Conservation (phyloP, 2,329 filamentous ascomycete species). For the Leptographium flavum region DNA sequence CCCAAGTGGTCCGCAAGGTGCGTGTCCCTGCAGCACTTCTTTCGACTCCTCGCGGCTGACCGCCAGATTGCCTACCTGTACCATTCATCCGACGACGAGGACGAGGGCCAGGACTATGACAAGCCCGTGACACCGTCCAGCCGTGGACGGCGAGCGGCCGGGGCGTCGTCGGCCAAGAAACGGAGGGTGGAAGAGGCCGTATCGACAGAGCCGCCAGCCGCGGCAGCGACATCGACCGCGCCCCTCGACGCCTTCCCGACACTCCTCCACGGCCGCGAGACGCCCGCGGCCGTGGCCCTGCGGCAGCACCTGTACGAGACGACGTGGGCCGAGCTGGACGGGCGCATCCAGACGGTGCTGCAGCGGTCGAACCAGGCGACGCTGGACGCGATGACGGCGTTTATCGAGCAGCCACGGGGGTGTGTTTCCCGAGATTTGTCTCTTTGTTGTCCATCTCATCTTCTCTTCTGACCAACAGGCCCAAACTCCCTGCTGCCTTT, state of each 20-base stretch:
- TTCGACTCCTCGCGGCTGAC: background rate
- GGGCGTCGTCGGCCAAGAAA: background rate
- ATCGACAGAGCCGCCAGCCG: background rate
- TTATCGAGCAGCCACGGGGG: slow-evolving; percentile 28
- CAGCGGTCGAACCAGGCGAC: slow-evolving; percentile 47
- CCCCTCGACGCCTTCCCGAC: slow-evolving; percentile 27
- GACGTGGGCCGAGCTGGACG: slow-evolving; percentile 51
- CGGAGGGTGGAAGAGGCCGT: background rate
- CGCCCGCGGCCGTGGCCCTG: slow-evolving; percentile 29
- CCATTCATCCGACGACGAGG: slow-evolving; percentile 30
- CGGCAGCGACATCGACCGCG: background rate
- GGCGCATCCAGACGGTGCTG: slow-evolving; percentile 47
- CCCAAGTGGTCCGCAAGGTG: slow-evolving; percentile 3
- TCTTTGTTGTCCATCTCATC: background rate
- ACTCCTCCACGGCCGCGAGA: slow-evolving; percentile 41
- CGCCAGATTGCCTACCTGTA: slow-evolving; percentile 48
- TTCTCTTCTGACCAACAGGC: slow-evolving; percentile 13
- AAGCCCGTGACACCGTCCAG: background rate
- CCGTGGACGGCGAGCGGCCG: background rate
- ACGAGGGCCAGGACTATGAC: background rate
- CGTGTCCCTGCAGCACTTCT: background rate
- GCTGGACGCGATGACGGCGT: slow-evolving; percentile 40
- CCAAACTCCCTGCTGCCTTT: slow-evolving; percentile 53
- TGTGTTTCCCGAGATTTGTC: slow-evolving; percentile 9
- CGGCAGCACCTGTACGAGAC: slow-evolving; percentile 46